Conservation (phyloP, 2,329 filamentous ascomycete species). For the Penicillium decumbens region DNA sequence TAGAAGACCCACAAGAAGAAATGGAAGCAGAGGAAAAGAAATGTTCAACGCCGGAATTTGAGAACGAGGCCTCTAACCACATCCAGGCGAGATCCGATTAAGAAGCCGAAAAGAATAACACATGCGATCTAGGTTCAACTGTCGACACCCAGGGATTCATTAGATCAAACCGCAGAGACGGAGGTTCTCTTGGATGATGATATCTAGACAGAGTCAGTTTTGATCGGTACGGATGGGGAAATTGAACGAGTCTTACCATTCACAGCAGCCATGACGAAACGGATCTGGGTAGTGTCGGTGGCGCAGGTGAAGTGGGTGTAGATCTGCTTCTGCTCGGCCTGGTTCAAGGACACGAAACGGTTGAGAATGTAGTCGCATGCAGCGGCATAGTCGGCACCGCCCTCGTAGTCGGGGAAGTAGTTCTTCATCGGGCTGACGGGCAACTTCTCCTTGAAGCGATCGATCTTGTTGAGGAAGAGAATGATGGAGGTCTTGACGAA, state of each 20-base stretch:
- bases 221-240: not conserved
- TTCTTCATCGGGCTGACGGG: conserved; percentile 70
- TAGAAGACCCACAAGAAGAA: conserved; percentile 27
- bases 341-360: conserved; percentile 95
- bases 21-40: conserved; percentile 20
- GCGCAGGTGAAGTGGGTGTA: conserved; percentile 99
- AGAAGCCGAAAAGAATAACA: conserved; percentile 27
- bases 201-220: conserved; percentile 59
- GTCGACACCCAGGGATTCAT: conserved; percentile 37
- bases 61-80: conserved; percentile 23
- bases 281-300: conserved; percentile 96
- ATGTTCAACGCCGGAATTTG: conserved; percentile 25
- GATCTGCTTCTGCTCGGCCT: conserved; percentile 99
- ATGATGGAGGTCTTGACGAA: conserved; percentile 70
- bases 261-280: conserved; percentile 99
- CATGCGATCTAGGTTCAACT: conserved; percentile 33
- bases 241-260: conserved; percentile 64
- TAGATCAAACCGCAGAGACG: conserved; percentile 95
- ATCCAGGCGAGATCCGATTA: conserved; percentile 26
- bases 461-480: conserved; percentile 71
- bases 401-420: conserved; percentile 75
- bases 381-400: conserved; percentile 88
- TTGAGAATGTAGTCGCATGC: conserved; percentile 99
- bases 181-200: conserved; percentile 99
- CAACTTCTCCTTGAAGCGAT: conserved; percentile 70